Evolutionary conservation across 768 basidiomycete genomes (phyloP), one percentile per base, ranked within the genome.

Genomic region (Auriscalpium orientale): DNA sequence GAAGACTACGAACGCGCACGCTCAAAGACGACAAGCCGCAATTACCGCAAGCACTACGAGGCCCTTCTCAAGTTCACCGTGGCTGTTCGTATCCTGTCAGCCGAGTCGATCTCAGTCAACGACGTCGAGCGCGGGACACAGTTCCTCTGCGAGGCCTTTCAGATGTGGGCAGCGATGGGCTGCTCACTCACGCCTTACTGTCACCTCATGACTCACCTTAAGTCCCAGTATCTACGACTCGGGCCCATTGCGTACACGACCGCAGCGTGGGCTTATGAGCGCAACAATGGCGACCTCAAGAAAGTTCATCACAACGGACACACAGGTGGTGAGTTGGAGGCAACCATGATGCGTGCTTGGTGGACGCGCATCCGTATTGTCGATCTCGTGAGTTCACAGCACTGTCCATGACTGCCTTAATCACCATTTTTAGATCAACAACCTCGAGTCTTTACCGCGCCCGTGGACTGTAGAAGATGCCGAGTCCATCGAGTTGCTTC

Each of bases 271-370:
- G 38, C 57, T 1, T 65, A 65, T 50, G 64, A 65, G 43, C 54
- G 64, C 4, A 60, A 65, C 45, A 63, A 65, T 33, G 64, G 64
- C 1, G 22, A 45, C 6, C 52, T 65, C 4, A 60, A 51, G 7
- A 46, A 55, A 3, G 53, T 61, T 43, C 61, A 65, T n/a, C 51
- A 59, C 33, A 65, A 65, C 28, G 59, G 64, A 7, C 64, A 65
- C 40, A 50, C 62, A 0, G 64, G 64, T 1, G 64, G 64, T 9
- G 62, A 65, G 49, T 48, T 65, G 12, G 64, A 65, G 40, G 59
- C 54, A 0, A 65, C 62, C 3, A 63, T 63, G 62, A 65, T 65
- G 64, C 57, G 62, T 8, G 52, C 57, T 4, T 65, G 62, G 62
- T 60, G 59, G 59, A 63, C 61, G 40, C 37, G 52, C 3, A 54